Base-by-base conservation (phyloP, 345 rosid species). In the Ailanthus altissimus region DNA sequence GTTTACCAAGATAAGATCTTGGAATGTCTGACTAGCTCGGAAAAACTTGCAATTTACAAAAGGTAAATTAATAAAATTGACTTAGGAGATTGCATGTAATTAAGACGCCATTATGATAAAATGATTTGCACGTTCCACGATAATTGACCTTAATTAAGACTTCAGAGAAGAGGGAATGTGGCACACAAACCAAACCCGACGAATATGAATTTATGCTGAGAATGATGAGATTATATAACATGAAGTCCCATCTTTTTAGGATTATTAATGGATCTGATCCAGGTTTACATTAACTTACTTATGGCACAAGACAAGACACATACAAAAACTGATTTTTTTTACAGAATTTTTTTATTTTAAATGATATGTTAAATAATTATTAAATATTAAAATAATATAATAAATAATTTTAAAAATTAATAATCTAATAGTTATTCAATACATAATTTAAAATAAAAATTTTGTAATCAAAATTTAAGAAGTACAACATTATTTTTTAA, bases 21-120 rank as follows among this genome's bases (percentile, higher is more conserved):
- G 42, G 70, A 65, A 36, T 72, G 67, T 67, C 38, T 76, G 2
- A 5, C 13, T 38, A 38, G 25, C 58, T 42, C 50, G 28, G 23
- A 7, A 12, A 20, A 45, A 53, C 8, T 53, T 15, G 32, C 26
- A n/a, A 38, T 36, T 32, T 65, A 62, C 15, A 38, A 25, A 70
- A 43, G 21, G 6, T 1, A 5, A 23, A 18, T 6, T 38, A 18
- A 12, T n/a, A 11, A 5, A 45, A 53, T 62, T 63, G 10, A 49
- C 43, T 5, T n/a, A n/a, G n/a, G n/a, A n/a, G n/a, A n/a, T n/a
- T 49, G 4, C 56, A 67, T 59, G 1, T 13, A 12, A 23, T 51
- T 70, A 72, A 70, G 69, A 74, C 75, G 74, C 72, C 79, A 58
- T 79, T 84, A 81, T 78, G 84, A 81, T 78, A 45, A 80, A 71